A percentile compares a stretch with the other conserved stretches of the same genome.
These are phyloP conservation scores for Solanum chiquidenum DNA, from an alignment of 257 asterid genomes.

Conservation along the genomic window DNA sequence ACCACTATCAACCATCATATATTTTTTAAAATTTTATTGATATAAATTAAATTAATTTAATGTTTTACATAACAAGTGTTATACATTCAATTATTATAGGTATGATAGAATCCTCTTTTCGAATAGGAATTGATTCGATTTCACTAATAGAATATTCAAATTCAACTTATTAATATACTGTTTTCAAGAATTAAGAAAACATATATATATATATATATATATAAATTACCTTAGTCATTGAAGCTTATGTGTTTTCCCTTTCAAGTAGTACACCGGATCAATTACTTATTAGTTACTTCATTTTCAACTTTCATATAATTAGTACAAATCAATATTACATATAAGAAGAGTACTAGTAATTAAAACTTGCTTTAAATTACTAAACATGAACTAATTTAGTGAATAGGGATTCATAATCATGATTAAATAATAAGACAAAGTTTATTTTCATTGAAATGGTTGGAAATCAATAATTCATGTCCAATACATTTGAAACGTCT, in stretches of 20 bases:
- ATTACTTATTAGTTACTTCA: not conserved
- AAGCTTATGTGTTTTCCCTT: not conserved
- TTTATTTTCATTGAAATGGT: not conserved
- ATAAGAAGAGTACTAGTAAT: not conserved
- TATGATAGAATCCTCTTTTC: too few relatives aligned
- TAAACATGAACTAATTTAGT: not conserved
- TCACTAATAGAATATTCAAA: too few relatives aligned
- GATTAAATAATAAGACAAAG: not conserved
- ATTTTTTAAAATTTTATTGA: too few relatives aligned
- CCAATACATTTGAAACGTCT: not conserved
- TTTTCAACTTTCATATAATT: not conserved
- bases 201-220: too few relatives aligned
- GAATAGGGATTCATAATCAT: not conserved
- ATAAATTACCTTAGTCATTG: not conserved
- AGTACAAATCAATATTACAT: not conserved
- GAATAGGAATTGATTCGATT: not conserved
- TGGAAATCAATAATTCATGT: not conserved
- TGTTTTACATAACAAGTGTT: too few relatives aligned
- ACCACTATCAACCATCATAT: not conserved
- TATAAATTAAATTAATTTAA: too few relatives aligned
- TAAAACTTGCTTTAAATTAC: not conserved
- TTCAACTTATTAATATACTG: too few relatives aligned
- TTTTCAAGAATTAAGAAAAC: not conserved
- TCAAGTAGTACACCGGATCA: not conserved
- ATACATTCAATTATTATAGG: too few relatives aligned